Percentiles rank a stretch among this genome's conserved stretches.
These are phyloP conservation scores for Filobasidium floriforme DNA, from an alignment of 768 basidiomycete species.

Conservation along the genomic window DNA sequence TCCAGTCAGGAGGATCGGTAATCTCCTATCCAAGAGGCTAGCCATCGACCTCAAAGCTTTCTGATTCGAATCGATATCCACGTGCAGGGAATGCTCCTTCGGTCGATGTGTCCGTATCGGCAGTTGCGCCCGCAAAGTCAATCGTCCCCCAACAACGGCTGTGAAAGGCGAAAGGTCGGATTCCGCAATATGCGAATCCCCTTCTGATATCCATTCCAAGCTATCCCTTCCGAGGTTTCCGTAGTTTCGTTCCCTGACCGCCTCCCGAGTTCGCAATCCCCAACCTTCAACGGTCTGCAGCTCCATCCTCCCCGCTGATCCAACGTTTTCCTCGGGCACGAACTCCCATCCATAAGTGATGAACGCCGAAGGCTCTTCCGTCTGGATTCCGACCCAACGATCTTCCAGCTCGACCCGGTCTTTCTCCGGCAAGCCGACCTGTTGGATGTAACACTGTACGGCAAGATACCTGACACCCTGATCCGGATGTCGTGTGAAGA, in stretches of 20 bases:
- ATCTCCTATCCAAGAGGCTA: constrained; percentile 57
- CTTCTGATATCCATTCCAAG: neutral
- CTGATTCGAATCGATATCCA: constrained; percentile 59
- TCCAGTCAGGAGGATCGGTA: constrained; percentile 76
- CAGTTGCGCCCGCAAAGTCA: constrained; percentile 52
- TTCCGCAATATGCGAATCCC: neutral
- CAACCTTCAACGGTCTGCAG: constrained; percentile 10
- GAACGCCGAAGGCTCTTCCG: constrained; percentile 54
- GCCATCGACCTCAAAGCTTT: constrained; percentile 59
- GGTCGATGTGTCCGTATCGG: constrained; percentile 33
- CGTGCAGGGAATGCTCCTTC: constrained; percentile 34
- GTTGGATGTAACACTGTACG: constrained; percentile 67
- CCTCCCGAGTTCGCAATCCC: constrained; percentile 15
- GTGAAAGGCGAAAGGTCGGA: constrained; percentile 45
- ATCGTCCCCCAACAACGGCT: constrained; percentile 61
- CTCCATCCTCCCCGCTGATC: constrained; percentile 9
- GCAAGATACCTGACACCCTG: constrained; percentile 61
- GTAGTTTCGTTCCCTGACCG: constrained; percentile 7
- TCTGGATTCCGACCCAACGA: constrained; percentile 56
- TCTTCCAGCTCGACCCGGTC: constrained; percentile 63
- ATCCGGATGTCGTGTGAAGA: constrained; percentile 58
- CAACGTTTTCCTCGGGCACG: neutral
- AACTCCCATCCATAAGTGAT: constrained; percentile 2
- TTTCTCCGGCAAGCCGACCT: constrained; percentile 68
- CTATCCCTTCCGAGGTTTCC: neutral